These are phyloP conservation scores for Claviceps citrina DNA, from an alignment of 2,329 filamentous ascomycete species.

Conservation along the genomic window DNA sequence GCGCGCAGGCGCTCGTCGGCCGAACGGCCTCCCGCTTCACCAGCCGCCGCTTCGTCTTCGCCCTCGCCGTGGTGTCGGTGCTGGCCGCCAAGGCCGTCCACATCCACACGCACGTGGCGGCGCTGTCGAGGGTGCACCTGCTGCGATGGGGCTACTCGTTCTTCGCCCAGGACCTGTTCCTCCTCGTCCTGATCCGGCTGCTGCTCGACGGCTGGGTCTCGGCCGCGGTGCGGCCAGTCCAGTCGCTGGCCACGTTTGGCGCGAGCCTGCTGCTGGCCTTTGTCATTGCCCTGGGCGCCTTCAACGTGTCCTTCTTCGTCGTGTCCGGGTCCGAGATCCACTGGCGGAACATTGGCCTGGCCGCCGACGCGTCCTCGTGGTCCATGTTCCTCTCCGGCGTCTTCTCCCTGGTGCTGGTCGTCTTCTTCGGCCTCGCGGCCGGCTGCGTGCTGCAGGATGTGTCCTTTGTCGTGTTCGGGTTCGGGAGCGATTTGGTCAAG, in stretches of 20 bases:
- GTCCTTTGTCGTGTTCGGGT: conserved; percentile 9
- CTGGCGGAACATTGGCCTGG: conserved; percentile 19
- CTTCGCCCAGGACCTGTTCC: conserved; percentile 17
- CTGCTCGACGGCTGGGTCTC: conserved; percentile 14
- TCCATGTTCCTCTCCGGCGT: conserved; percentile 17
- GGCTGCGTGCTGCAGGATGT: conserved; percentile 15
- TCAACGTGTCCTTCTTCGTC: conserved; percentile 14
- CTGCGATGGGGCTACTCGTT: conserved; percentile 19
- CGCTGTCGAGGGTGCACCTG: conserved; percentile 14
- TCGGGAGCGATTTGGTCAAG: conserved; percentile 13
- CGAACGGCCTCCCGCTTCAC: conserved; percentile 9
- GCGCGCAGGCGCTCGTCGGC: background rate
- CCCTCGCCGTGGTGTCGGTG: conserved; percentile 13
- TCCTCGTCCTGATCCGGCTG: conserved; percentile 16
- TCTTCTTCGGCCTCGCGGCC: conserved; percentile 7
- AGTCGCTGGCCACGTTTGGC: conserved; percentile 6
- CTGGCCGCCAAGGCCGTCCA: conserved; percentile 16
- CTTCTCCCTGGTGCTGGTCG: conserved; percentile 12
- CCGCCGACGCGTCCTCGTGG: conserved; percentile 16
- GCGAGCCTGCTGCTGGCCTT: conserved; percentile 8
- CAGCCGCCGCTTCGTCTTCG: conserved; percentile 17
- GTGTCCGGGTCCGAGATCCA: conserved; percentile 20
- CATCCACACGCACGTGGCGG: conserved; percentile 15
- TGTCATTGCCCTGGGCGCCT: conserved; percentile 12
- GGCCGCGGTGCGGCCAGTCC: conserved; percentile 3